A percentile compares a stretch with the other conserved stretches of the same genome.
These are phyloP conservation scores for Arabidopsis lyrata DNA, from an alignment of 441 rosid genomes.

Conservation along the genomic window DNA sequence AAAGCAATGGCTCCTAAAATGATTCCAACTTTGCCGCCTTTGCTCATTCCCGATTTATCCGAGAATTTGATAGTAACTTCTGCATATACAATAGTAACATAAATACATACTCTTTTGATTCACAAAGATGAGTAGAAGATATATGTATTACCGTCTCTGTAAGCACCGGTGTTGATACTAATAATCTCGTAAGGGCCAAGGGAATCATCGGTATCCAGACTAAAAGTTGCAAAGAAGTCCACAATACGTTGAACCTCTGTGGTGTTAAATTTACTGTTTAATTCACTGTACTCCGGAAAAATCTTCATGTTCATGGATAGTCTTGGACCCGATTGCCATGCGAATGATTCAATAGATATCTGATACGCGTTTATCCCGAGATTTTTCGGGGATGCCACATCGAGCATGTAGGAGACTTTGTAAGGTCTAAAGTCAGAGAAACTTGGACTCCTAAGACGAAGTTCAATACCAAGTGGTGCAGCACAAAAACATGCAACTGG, in stretches of 20 bases:
- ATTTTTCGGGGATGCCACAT: slow-evolving; percentile 46
- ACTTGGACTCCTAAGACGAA: slow-evolving; percentile 87
- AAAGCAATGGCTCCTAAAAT: slow-evolving; percentile 68
- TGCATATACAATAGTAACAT: background rate
- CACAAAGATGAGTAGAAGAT: slow-evolving; percentile 5
- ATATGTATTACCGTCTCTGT: slow-evolving; percentile 55
- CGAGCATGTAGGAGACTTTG: slow-evolving; percentile 47
- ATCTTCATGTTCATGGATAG: slow-evolving; percentile 73
- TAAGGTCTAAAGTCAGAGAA: slow-evolving; percentile 76
- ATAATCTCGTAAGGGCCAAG: slow-evolving; percentile 92
- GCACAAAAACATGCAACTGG: slow-evolving; percentile 75
- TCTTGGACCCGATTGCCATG: slow-evolving; percentile 80
- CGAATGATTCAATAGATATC: slow-evolving; percentile 55
- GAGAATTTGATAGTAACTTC: slow-evolving; percentile 2
- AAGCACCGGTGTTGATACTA: slow-evolving; percentile 78
- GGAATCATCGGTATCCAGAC: slow-evolving; percentile 51
- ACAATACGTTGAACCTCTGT: slow-evolving; percentile 71
- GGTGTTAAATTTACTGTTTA: slow-evolving; percentile 46
- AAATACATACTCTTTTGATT: background rate
- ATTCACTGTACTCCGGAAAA: slow-evolving; percentile 53
- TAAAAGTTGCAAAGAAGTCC: slow-evolving; percentile 61
- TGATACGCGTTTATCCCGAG: slow-evolving; percentile 63
- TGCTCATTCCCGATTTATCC: slow-evolving; percentile 55
- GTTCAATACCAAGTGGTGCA: slow-evolving; percentile 70
- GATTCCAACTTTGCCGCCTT: slow-evolving; percentile 64